Evolutionary conservation across 192 early-diverging fungal species (phyloP), one percentile per base, ranked within the genome.

Genomic region (Thamnidium elegans): DNA sequence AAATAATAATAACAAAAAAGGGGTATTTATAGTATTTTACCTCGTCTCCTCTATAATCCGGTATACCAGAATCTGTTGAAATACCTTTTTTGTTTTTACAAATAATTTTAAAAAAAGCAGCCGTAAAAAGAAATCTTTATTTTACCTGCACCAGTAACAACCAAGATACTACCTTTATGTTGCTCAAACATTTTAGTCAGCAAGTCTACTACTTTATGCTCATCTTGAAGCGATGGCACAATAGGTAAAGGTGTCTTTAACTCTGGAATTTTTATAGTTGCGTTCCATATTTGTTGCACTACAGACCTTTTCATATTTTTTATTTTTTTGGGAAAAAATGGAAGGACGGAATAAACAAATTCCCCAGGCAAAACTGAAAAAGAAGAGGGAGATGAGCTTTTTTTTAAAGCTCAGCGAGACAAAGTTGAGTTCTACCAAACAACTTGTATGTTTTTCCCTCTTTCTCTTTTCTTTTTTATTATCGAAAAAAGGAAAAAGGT

Each of bases 11-110:
- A n/a, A n/a, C n/a, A n/a, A n/a, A n/a, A n/a, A n/a, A n/a, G 51
- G 20, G 3, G 26, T 26, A 7, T 11, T 13, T n/a, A 32, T 50
- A 5, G 23, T 11, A 21, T 32, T 51, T 70, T 55, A 78, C 76
- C 13, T 79, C 76, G 45, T 88, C 77, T 7, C 94, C 94, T 53
- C 93, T 84, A 70, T 94, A 95, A 79, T 93, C 91, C 1, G 93
- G 94, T 31, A 94, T 90, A 31, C 83, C 84, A 0, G 83, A 88
- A 50, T 84, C 81, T 10, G 87, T 87, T 19, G 81, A 84, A 54
- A 86, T 81, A 9, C 85, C 85, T 55, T 17, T 48, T 48, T 47
- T 47, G 11, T 3, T 47, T 3, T 47, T 47, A 47, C 3, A 15
- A 47, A 47, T 11, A n/a, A 15, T 15, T 45, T 45, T 45, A 45